Percentiles rank a stretch among this genome's conserved stretches.
Evolutionary conservation across 495 filamentous ascomycete species (phyloP).

Genomic region (Hypoxylon cercidicola): DNA sequence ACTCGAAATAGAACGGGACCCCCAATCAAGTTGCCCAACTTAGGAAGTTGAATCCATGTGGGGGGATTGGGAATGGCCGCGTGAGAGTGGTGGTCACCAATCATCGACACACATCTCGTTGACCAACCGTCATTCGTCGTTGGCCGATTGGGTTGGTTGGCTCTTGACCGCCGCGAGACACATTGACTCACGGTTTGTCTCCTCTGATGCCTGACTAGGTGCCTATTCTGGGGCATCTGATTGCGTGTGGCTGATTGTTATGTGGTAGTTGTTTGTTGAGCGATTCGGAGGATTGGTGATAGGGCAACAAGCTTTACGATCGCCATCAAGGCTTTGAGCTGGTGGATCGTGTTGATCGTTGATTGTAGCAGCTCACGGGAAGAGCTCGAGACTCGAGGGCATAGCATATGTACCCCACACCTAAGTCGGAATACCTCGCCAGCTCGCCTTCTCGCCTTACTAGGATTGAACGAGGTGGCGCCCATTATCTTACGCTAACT

Average conservation of each 20-base stretch:
- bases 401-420: conserved; percentile 34
- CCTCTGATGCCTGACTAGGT: conserved; percentile 10
- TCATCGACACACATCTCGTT: conserved; percentile 25
- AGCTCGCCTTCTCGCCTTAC: conserved; percentile 11
- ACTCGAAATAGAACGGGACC: neutral
- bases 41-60: conserved; percentile 24
- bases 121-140: conserved; percentile 35
- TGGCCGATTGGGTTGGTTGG: conserved; percentile 39
- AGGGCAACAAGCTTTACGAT: neutral
- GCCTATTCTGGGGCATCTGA: conserved; percentile 4
- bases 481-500: conserved; percentile 35
- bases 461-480: conserved; percentile 32
- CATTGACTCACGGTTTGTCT: conserved; percentile 20
- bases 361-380: conserved; percentile 30
- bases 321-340: conserved; percentile 11
- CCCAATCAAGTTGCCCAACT: neutral
- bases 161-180: conserved; percentile 38
- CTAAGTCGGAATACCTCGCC: conserved; percentile 5
- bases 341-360: neutral
- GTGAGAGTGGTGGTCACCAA: conserved; percentile 25
- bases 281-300: neutral
- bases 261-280: neutral
- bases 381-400: conserved; percentile 9
- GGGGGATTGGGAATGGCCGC: conserved; percentile 17
- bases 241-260: conserved; percentile 7